Base-by-base conservation (phyloP, 768 basidiomycete genomes). In the Cantharellus anzutake region DNA sequence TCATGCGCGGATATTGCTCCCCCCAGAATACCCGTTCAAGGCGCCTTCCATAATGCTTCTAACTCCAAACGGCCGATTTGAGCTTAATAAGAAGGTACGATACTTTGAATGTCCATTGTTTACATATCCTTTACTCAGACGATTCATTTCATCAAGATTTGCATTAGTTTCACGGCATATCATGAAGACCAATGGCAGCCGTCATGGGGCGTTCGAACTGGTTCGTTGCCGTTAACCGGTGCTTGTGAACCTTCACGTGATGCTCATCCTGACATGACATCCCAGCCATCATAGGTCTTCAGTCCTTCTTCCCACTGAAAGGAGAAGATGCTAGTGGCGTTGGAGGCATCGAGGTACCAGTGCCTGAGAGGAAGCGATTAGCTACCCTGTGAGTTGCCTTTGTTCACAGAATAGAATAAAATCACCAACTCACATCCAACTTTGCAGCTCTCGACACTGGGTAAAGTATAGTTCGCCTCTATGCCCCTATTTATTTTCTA, bases 141-240 rank as follows among this genome's bases (percentile, higher is more conserved):
- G 35, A 3, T 34, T 29, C 20, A 29, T 29, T 29, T 29, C 20
- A 59, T 37, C 41, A 61, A 91, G 89, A 89, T 92, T 60, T 92
- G 89, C 69, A 90, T 92, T 66, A 91, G 87, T 68, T 92, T 91
- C 70, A 92, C 87, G 51, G 91, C 77, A 64, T 92, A 94, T 74
- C 92, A 97, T 64, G 89, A 92, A 70, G 94, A 97, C 65, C 76
- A 88, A 40, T 98, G 94, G 94, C 92, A 97, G 70, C 94, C 94
- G 42, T 90, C 91, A 35, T 98, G 94, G 94, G 94, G 94, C 59
- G 87, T 98, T 20, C 80, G 94, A 63, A 98, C 93, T 60, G 92
- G 86, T 86, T 61, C 62, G 76, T 66, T 34, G 51, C 56, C 11
- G 20, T 29, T 29, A 29, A 29, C 11, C 20, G 4, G 4, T 40